Evolutionary conservation across 345 rosid genomes (phyloP).

Genomic region (Camelina laxa): DNA sequence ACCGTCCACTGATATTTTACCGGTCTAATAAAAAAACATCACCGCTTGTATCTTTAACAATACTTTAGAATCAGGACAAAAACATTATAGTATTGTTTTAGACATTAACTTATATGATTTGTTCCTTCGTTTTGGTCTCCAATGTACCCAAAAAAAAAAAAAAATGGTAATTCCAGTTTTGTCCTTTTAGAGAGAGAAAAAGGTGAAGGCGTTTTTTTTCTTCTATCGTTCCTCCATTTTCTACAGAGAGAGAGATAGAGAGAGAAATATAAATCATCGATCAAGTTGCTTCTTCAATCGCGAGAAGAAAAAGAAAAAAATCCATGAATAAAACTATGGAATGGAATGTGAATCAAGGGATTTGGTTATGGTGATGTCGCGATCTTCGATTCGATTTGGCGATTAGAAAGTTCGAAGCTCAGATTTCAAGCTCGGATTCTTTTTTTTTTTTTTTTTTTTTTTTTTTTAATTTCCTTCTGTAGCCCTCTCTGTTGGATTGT

Average conservation of each 20-base stretch:
- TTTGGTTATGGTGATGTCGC: conserved; percentile 39
- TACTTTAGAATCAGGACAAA: conserved; percentile 30
- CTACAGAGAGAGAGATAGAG: conserved; percentile 15
- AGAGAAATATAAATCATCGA: conserved; percentile 37
- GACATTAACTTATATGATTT: conserved; percentile 42
- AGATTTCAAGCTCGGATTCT: conserved; percentile 42
- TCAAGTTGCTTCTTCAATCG: conserved; percentile 41
- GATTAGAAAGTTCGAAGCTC: conserved; percentile 43
- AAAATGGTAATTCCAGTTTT: conserved; percentile 35
- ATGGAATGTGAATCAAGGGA: conserved; percentile 47
- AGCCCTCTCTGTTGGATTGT: conserved; percentile 41
- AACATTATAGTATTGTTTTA: conserved; percentile 32
- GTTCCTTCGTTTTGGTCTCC: conserved; percentile 46
- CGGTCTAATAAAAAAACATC: conserved; percentile 2
- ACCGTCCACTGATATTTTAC: conserved; percentile 25
- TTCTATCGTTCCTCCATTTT: conserved; percentile 43
- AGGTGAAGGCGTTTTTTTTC: conserved; percentile 39
- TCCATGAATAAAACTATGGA: conserved; percentile 35
- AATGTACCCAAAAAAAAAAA: not conserved
- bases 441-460: not conserved
- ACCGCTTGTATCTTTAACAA: conserved; percentile 32
- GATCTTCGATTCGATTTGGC: conserved; percentile 53
- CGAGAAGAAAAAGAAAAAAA: conserved; percentile 20
- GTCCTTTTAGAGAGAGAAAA: conserved; percentile 48
- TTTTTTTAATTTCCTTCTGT: not conserved